Evolutionary conservation across 192 early-diverging fungal genomes (phyloP).

Genomic region (Backusella luteola): DNA sequence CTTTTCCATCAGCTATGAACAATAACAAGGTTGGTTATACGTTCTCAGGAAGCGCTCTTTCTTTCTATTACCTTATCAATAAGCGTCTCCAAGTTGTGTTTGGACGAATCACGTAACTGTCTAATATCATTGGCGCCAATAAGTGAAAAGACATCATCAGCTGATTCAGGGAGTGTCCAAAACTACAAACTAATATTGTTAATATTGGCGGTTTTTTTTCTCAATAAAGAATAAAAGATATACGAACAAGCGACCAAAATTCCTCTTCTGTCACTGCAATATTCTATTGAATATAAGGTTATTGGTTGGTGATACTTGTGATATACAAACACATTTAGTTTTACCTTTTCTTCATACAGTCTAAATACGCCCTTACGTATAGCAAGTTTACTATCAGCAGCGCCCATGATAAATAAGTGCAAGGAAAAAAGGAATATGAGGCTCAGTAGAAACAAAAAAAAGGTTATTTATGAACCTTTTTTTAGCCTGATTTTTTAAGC

Average conservation of each 20-base stretch:
- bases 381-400: constrained; percentile 81
- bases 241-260: constrained; percentile 47
- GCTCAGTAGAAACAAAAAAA: background rate
- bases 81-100: constrained; percentile 76
- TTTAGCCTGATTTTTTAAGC: background rate
- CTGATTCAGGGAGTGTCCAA: constrained; percentile 70
- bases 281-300: constrained; percentile 25
- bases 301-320: background rate
- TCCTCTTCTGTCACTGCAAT: constrained; percentile 36
- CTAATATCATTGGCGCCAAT: constrained; percentile 83
- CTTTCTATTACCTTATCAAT: constrained; percentile 62
- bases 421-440: background rate
- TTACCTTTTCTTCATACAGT: constrained; percentile 77
- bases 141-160: constrained; percentile 86
- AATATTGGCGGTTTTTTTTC: background rate
- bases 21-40: background rate
- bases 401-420: constrained; percentile 62
- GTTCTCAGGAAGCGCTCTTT: background rate
- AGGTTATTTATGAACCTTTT: background rate
- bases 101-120: constrained; percentile 67
- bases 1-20: constrained; percentile 46
- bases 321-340: background rate
- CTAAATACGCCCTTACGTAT: constrained; percentile 87
- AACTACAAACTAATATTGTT: constrained; percentile 45
- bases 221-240: background rate